phyloP scores from a whole-genome alignment of 2,329 filamentous ascomycete species.

The Bipolaris victoriae region DNA sequence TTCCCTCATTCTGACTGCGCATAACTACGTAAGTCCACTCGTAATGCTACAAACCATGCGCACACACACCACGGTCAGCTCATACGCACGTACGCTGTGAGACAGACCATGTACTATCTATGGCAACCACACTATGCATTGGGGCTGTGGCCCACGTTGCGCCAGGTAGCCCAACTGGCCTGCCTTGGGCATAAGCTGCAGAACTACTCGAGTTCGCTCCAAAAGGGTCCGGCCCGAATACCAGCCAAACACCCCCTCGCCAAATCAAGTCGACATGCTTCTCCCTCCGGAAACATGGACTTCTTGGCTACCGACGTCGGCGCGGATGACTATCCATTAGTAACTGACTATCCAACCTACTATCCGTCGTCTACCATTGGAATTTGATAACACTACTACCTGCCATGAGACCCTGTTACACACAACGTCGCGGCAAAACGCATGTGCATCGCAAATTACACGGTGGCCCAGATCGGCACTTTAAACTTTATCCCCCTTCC shows the following conservation, averaged over 20 bases:
- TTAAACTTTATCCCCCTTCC: not conserved
- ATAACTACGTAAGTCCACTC: no score
- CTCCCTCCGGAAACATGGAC: not conserved
- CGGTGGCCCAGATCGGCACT: not conserved
- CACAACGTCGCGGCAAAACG: not conserved
- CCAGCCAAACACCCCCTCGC: not conserved
- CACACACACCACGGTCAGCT: no score
- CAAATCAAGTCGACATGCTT: not conserved
- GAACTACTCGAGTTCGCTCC: constrained; percentile 5
- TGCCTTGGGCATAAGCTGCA: constrained; percentile 6
- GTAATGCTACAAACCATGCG: not conserved
- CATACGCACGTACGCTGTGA: not conserved
- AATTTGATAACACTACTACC: not conserved
- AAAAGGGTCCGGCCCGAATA: constrained; percentile 11
- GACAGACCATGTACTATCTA: not conserved
- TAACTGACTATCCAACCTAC: no score
- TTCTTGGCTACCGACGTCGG: not conserved
- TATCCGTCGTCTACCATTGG: not conserved
- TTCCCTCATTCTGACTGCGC: not conserved
- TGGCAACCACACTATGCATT: not conserved
- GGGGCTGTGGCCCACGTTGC: not conserved
- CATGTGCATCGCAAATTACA: not conserved
- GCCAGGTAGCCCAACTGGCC: not conserved
- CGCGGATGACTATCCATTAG: no score
- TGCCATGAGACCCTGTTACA: not conserved